Percentiles rank a stretch among this genome's conserved stretches.
phyloP scores from a whole-genome alignment of 176 grass and related monocot genomes.

The Carex kokanica region DNA sequence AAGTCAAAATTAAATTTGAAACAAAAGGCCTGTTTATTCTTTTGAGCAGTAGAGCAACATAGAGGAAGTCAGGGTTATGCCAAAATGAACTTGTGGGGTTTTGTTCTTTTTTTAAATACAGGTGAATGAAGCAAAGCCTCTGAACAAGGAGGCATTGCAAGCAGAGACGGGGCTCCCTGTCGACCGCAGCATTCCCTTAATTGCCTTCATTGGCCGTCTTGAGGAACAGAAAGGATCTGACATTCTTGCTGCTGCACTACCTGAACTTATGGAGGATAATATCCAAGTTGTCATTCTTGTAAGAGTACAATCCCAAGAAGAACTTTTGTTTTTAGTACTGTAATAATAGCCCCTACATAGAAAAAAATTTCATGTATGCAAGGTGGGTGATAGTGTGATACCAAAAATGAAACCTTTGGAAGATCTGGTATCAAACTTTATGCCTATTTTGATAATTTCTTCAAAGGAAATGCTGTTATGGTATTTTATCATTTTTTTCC shows the following conservation, averaged over 20 bases:
- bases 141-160: conserved; percentile 93
- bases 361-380: neutral
- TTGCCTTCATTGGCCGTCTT: conserved; percentile 82
- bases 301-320: conserved; percentile 29
- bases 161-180: conserved; percentile 67
- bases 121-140: conserved; percentile 61
- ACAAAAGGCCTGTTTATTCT: neutral
- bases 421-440: neutral
- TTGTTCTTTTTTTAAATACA: conserved; percentile 46
- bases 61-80: neutral
- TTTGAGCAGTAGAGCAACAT: conserved; percentile 1
- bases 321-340: neutral
- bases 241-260: conserved; percentile 69
- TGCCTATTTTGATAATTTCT: neutral
- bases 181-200: conserved; percentile 49
- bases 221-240: conserved; percentile 97
- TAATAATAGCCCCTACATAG: neutral
- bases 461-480: neutral
- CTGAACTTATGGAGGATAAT: conserved; percentile 50
- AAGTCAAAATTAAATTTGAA: neutral
- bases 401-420: neutral
- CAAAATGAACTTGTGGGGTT: neutral
- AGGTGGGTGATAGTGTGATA: neutral
- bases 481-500: neutral
- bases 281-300: conserved; percentile 87